These are phyloP conservation scores for Hysterium pulicare DNA, from an alignment of 2,329 filamentous ascomycete species.

Conservation along the genomic window DNA sequence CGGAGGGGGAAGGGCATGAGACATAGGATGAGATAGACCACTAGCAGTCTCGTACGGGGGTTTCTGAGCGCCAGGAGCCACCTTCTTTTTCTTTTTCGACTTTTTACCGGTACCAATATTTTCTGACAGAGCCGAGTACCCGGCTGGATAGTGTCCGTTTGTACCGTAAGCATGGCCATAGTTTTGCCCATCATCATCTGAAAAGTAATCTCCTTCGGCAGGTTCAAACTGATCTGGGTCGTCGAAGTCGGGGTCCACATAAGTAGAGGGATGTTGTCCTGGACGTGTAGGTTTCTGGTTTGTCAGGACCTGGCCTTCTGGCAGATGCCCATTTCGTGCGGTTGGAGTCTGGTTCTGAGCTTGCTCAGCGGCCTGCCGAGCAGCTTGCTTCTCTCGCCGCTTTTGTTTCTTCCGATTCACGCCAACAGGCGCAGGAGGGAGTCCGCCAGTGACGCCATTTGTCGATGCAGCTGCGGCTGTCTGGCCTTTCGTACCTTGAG, in stretches of 20 bases:
- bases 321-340: conserved; percentile 27
- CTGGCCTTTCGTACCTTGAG: conserved; percentile 31
- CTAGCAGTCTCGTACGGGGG: conserved; percentile 16
- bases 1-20: conserved; percentile 36
- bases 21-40: conserved; percentile 12
- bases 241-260: conserved; percentile 44
- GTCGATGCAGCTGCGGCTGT: conserved; percentile 25
- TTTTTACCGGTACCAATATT: conserved; percentile 42
- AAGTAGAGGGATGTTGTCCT: conserved; percentile 36
- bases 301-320: conserved; percentile 11
- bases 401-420: conserved; percentile 96
- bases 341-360: conserved; percentile 20
- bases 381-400: conserved; percentile 77
- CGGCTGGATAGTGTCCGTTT: conserved; percentile 29
- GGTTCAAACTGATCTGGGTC: conserved; percentile 31
- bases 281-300: conserved; percentile 8
- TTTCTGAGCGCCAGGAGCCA: conserved; percentile 37
- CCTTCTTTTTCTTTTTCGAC: conserved; percentile 69
- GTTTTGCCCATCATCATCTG: conserved; percentile 31
- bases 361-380: conserved; percentile 50
- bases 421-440: conserved; percentile 39
- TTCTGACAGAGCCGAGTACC: conserved; percentile 21
- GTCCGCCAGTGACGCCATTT: conserved; percentile 40
- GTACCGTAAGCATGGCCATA: conserved; percentile 29
- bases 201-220: conserved; percentile 37